These are phyloP conservation scores for Xerocomellus dryophilus DNA, from an alignment of 768 basidiomycete species.

Conservation along the genomic window DNA sequence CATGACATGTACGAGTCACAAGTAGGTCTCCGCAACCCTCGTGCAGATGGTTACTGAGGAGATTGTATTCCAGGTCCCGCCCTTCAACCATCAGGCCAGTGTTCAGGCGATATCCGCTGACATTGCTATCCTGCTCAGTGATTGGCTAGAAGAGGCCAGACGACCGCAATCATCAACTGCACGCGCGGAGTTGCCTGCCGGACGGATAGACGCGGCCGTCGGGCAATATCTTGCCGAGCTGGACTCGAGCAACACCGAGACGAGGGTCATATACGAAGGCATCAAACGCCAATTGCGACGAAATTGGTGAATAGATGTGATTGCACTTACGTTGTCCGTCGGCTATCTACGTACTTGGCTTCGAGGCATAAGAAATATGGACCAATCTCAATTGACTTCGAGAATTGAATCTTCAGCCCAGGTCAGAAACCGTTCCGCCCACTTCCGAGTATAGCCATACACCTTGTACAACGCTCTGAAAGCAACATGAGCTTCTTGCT, in stretches of 20 bases:
- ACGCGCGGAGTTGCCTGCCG: conserved; percentile 71
- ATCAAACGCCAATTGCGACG: conserved; percentile 69
- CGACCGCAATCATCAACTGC: conserved; percentile 65
- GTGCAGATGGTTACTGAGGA: background rate
- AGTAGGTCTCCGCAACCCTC: conserved; percentile 42
- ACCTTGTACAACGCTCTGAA: conserved; percentile 68
- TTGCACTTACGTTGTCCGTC: conserved; percentile 1
- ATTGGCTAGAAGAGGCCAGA: conserved; percentile 78
- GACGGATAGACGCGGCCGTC: conserved; percentile 68
- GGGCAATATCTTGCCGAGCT: conserved; percentile 74
- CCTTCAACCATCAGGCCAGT: conserved; percentile 77
- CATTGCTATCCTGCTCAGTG: conserved; percentile 73
- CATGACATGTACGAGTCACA: conserved; percentile 88
- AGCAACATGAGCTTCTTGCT: conserved; percentile 10
- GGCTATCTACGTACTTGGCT: conserved; percentile 19
- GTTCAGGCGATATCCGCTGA: conserved; percentile 79
- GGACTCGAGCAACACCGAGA: conserved; percentile 58
- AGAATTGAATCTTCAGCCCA: conserved; percentile 80
- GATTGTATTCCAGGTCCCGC: conserved; percentile 55
- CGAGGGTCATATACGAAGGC: conserved; percentile 61
- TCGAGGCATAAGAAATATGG: conserved; percentile 6
- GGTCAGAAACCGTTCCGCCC: conserved; percentile 57
- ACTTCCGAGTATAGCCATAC: conserved; percentile 58
- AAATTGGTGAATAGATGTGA: conserved; percentile 54
- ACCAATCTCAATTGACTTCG: conserved; percentile 54